Conservation (phyloP, 306 rosid species). For the Styphnolobium japonicum region DNA sequence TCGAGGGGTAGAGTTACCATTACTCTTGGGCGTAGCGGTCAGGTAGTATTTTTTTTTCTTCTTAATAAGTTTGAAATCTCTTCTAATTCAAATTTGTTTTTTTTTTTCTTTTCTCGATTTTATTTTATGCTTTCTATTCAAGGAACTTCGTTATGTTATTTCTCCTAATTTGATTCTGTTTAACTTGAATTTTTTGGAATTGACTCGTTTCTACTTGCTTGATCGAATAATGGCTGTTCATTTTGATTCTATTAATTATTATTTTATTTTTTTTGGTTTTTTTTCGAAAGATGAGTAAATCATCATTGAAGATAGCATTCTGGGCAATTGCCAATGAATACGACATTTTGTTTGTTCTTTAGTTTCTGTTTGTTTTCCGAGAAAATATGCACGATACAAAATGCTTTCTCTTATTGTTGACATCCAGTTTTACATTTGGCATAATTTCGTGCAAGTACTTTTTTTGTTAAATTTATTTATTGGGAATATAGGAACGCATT, state of each 20-base stretch:
- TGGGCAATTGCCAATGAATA: neutral
- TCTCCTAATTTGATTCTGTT: constrained; percentile 1
- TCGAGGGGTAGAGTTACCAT: constrained; percentile 82
- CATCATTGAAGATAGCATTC: neutral
- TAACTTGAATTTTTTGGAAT: neutral
- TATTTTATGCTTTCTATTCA: neutral
- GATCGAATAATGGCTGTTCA: neutral
- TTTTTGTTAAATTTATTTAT: neutral
- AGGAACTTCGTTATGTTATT: neutral
- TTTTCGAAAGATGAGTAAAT: neutral
- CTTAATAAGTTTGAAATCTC: neutral
- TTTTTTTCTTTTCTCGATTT: neutral
- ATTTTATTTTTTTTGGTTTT: no score
- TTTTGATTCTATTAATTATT: neutral
- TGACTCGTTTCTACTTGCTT: constrained; percentile 8
- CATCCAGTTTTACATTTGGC: neutral
- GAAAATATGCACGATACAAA: neutral
- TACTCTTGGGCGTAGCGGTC: constrained; percentile 86
- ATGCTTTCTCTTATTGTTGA: neutral
- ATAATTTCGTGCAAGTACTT: neutral
- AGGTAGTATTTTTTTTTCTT: constrained; percentile 42
- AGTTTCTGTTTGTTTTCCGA: constrained; percentile 11
- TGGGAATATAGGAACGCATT: neutral
- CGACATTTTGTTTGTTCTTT: neutral
- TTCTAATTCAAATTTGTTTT: neutral